phyloP scores from a whole-genome alignment of 306 rosid genomes.

The Prunus fruticosa region DNA sequence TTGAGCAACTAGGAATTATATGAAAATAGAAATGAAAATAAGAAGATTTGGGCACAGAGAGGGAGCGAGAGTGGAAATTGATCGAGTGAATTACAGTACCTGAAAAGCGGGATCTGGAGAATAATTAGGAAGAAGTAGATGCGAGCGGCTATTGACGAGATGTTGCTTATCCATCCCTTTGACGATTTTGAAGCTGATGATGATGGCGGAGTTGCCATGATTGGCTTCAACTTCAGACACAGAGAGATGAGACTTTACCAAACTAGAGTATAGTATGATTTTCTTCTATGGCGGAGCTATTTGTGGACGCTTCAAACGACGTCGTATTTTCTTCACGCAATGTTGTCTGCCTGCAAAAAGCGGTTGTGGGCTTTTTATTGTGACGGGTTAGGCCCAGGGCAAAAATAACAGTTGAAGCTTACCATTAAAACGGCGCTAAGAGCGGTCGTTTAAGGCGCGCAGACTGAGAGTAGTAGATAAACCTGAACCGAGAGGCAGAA shows the following conservation, averaged over 20 bases:
- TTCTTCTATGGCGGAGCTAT: no score
- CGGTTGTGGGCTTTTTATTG: neutral
- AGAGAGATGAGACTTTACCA: neutral
- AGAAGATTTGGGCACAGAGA: neutral
- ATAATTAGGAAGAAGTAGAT: conserved; percentile 71
- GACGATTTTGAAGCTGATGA: conserved; percentile 35
- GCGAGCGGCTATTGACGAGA: conserved; percentile 54
- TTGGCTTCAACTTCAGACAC: neutral
- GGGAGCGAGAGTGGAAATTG: neutral
- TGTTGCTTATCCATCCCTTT: conserved; percentile 48
- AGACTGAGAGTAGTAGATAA: neutral
- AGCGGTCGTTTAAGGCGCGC: neutral
- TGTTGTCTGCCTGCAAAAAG: neutral
- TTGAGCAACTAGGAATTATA: neutral
- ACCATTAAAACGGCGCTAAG: neutral
- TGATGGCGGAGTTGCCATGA: conserved; percentile 48
- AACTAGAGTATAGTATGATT: neutral
- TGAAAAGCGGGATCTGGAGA: conserved; percentile 93
- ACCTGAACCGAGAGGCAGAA: neutral
- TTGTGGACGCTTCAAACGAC: neutral
- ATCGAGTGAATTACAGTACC: conserved; percentile 35
- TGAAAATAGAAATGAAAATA: neutral
- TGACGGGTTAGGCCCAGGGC: neutral
- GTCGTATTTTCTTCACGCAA: neutral
- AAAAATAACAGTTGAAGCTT: neutral